phyloP scores from a whole-genome alignment of 2,329 filamentous ascomycete genomes.

The Pseudocercospora musae region DNA sequence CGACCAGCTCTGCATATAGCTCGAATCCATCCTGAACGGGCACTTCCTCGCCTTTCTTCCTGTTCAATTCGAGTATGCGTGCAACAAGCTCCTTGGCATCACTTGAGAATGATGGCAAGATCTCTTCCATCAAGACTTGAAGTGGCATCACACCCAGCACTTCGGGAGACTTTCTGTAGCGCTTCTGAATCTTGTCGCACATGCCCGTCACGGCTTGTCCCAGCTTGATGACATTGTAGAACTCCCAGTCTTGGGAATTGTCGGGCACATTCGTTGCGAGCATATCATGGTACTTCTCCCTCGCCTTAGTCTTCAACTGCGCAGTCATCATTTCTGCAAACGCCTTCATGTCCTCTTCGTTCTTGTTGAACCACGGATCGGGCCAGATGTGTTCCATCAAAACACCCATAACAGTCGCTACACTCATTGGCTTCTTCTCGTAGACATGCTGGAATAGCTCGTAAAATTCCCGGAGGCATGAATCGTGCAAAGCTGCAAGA shows the following conservation, averaged over 20 bases:
- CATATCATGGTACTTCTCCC: slow-evolving; percentile 73
- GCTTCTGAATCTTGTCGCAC: slow-evolving; percentile 84
- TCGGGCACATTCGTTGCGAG: slow-evolving; percentile 77
- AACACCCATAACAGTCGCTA: slow-evolving; percentile 75
- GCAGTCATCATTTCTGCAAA: slow-evolving; percentile 71
- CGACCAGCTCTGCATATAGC: slow-evolving; percentile 82
- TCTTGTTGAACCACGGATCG: slow-evolving; percentile 71
- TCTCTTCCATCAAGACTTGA: slow-evolving; percentile 73
- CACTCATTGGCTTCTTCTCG: slow-evolving; percentile 77
- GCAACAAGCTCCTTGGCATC: slow-evolving; percentile 83
- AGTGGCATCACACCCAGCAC: slow-evolving; percentile 73
- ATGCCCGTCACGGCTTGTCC: slow-evolving; percentile 82
- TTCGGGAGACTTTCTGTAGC: slow-evolving; percentile 81
- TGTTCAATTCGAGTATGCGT: slow-evolving; percentile 71
- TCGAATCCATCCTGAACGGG: slow-evolving; percentile 91
- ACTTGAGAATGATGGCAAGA: slow-evolving; percentile 85
- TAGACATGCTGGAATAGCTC: slow-evolving; percentile 85
- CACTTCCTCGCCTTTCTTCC: slow-evolving; percentile 69
- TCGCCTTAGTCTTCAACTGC: slow-evolving; percentile 69
- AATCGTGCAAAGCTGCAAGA: slow-evolving; percentile 72
- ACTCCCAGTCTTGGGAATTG: slow-evolving; percentile 80
- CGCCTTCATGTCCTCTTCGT: slow-evolving; percentile 65
- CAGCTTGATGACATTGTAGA: slow-evolving; percentile 83
- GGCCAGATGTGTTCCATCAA: slow-evolving; percentile 77
- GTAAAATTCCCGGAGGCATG: slow-evolving; percentile 80